These are phyloP conservation scores for Omphalea diandra DNA, from an alignment of 441 rosid species.

Conservation along the genomic window DNA sequence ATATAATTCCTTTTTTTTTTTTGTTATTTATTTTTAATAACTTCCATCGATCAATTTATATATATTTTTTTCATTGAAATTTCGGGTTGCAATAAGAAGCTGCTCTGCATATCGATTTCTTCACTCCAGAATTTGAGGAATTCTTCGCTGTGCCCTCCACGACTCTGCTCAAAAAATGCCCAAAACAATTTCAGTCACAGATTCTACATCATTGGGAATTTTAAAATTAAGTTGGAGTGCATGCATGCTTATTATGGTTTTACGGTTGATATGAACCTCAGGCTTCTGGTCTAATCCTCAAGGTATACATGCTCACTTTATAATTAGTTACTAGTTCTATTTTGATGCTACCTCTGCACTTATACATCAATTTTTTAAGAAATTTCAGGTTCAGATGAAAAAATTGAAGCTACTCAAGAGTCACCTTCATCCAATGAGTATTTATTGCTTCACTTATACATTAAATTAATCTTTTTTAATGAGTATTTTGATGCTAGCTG, in stretches of 20 bases:
- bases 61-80: background rate
- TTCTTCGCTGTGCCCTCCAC: slow-evolving; percentile 7
- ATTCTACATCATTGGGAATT: background rate
- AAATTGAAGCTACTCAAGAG: slow-evolving; percentile 25
- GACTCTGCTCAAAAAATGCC: slow-evolving; percentile 23
- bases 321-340: too few species aligned
- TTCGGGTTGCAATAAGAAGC: slow-evolving; percentile 27
- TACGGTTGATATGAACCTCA: too few species aligned
- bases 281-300: slow-evolving; percentile 38
- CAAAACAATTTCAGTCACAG: slow-evolving; percentile 17
- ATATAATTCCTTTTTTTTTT: too few species aligned
- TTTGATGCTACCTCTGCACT: too few species aligned
- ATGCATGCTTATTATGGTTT: too few species aligned
- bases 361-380: too few species aligned
- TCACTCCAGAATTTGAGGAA: background rate
- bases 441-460: slow-evolving; percentile 32
- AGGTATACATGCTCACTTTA: too few species aligned
- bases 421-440: slow-evolving; percentile 53
- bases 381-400: slow-evolving; percentile 41
- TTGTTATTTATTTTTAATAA: too few species aligned
- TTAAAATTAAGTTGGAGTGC: too few species aligned
- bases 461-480: too few species aligned
- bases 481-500: too few species aligned
- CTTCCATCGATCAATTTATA: too few species aligned
- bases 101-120: slow-evolving; percentile 18